A percentile compares a stretch with the other conserved stretches of the same genome.
Evolutionary conservation across 2,329 filamentous ascomycete species (phyloP).

Genomic region (Aspergillus sp.): DNA sequence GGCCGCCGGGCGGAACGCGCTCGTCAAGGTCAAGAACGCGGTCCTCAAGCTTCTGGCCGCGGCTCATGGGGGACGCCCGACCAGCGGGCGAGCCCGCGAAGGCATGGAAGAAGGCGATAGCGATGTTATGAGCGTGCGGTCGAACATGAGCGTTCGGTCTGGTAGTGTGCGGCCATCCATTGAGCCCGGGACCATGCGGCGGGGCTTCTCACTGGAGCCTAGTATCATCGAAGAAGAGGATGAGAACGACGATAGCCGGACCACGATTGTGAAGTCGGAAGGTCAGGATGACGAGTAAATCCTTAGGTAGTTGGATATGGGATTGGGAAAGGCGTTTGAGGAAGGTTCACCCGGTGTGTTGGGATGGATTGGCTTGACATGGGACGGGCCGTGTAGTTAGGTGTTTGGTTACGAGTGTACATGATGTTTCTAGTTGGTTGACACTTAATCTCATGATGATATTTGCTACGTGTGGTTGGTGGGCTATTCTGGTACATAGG

Average conservation of each 20-base stretch:
- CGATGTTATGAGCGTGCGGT: slow-evolving; percentile 33
- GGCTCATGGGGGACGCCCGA: slow-evolving; percentile 49
- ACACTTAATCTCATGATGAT: neutral
- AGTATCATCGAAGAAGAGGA: slow-evolving; percentile 42
- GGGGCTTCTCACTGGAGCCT: slow-evolving; percentile 34
- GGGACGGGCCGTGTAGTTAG: neutral
- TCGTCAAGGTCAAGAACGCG: slow-evolving; percentile 49
- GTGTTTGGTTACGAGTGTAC: slow-evolving; percentile 13
- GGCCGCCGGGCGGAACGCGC: slow-evolving; percentile 47
- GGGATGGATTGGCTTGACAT: neutral
- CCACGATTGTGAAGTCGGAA: slow-evolving; percentile 37
- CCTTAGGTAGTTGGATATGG: neutral
- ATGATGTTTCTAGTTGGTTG: neutral
- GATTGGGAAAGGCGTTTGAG: slow-evolving; percentile 22
- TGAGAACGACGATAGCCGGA: slow-evolving; percentile 39
- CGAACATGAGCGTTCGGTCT: slow-evolving; percentile 31
- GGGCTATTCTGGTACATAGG: too few relatives aligned
- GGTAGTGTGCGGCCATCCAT: slow-evolving; percentile 34
- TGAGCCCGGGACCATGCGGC: slow-evolving; percentile 26
- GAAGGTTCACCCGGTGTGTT: neutral
- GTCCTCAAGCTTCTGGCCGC: slow-evolving; percentile 47
- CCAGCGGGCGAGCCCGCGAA: slow-evolving; percentile 35
- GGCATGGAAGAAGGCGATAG: slow-evolving; percentile 34
- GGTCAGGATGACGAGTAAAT: slow-evolving; percentile 25
- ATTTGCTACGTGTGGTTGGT: too few relatives aligned